Evolutionary conservation across 139 green algal species (phyloP).

Genomic region (Tetraselmis striata): DNA sequence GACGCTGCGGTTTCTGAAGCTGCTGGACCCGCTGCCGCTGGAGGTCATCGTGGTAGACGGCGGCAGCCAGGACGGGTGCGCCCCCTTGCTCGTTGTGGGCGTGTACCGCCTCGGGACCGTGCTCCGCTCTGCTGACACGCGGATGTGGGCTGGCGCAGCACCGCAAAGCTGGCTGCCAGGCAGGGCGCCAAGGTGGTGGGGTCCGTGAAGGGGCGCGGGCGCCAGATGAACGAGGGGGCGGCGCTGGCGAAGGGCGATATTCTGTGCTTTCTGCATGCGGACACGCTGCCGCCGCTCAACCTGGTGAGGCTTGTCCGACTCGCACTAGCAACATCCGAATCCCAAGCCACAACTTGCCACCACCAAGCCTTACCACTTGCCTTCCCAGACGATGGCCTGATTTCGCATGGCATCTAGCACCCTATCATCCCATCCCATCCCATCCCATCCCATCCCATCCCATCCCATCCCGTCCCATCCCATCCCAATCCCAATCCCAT

Average conservation of each 20-base stretch:
- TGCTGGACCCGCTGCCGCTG: slow-evolving; percentile 30
- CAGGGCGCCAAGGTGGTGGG: slow-evolving; percentile 11
- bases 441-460: too few species aligned
- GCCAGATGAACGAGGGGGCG: slow-evolving; percentile 75
- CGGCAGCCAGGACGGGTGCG: slow-evolving; percentile 47
- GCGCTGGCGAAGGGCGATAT: slow-evolving; percentile 25
- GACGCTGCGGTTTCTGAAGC: slow-evolving; percentile 29
- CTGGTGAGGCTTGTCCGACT: slow-evolving; percentile 22
- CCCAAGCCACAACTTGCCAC: too few species aligned
- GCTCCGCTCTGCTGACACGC: too few species aligned
- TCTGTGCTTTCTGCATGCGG: slow-evolving; percentile 54
- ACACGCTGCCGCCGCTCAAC: slow-evolving; percentile 36
- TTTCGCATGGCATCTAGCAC: too few species aligned
- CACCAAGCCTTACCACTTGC: too few species aligned
- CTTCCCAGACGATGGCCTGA: too few species aligned
- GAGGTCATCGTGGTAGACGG: slow-evolving; percentile 78
- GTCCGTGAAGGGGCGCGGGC: slow-evolving; percentile 32
- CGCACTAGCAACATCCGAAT: neutral
- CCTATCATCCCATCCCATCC: too few species aligned
- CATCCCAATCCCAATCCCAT: too few species aligned
- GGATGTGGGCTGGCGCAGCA: slow-evolving; percentile 27
- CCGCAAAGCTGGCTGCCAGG: slow-evolving; percentile 22
- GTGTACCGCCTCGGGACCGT: neutral
- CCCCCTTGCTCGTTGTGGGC: neutral
- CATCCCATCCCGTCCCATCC: too few species aligned